Conservation (phyloP, 352 stramenopile species). For the Globisporangium cylindrosporum region DNA sequence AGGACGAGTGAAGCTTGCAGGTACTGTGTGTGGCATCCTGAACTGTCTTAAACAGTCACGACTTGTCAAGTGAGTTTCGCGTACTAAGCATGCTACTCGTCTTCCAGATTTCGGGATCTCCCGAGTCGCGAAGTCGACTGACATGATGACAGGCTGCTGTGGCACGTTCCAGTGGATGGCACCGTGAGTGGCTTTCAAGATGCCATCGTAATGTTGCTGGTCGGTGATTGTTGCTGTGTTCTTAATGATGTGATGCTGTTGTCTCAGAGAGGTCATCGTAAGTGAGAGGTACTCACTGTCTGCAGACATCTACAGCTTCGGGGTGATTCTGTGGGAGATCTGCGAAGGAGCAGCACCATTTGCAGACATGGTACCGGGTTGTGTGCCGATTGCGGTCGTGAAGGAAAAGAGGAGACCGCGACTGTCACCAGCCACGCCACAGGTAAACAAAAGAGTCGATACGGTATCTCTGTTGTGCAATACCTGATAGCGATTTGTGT, state of each 20-base stretch:
- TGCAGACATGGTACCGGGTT: constrained; percentile 42
- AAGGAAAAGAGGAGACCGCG: constrained; percentile 57
- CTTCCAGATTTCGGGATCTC: constrained; percentile 74
- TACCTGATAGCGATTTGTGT: background rate
- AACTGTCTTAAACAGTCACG: background rate
- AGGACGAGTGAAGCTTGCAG: constrained; percentile 69
- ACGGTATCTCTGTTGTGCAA: background rate
- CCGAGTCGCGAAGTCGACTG: constrained; percentile 42
- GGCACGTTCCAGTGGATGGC: constrained; percentile 86
- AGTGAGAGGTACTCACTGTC: constrained; percentile 64
- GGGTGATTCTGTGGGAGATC: constrained; percentile 80
- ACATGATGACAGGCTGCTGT: constrained; percentile 73
- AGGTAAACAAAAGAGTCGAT: constrained; percentile 22
- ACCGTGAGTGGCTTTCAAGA: constrained; percentile 40
- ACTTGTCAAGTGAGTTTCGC: background rate
- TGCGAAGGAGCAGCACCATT: constrained; percentile 65
- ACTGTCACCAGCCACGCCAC: constrained; percentile 57
- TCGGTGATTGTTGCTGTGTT: background rate
- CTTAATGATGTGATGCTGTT: background rate
- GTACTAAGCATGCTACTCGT: background rate
- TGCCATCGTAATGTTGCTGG: background rate
- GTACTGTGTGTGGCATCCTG: constrained; percentile 17
- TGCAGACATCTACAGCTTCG: constrained; percentile 82
- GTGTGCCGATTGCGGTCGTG: constrained; percentile 65
- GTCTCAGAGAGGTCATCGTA: constrained; percentile 60